Percentiles rank a stretch among this genome's conserved stretches.
Evolutionary conservation across 2,329 filamentous ascomycete species (phyloP).

Genomic region (Davidsoniella australis): DNA sequence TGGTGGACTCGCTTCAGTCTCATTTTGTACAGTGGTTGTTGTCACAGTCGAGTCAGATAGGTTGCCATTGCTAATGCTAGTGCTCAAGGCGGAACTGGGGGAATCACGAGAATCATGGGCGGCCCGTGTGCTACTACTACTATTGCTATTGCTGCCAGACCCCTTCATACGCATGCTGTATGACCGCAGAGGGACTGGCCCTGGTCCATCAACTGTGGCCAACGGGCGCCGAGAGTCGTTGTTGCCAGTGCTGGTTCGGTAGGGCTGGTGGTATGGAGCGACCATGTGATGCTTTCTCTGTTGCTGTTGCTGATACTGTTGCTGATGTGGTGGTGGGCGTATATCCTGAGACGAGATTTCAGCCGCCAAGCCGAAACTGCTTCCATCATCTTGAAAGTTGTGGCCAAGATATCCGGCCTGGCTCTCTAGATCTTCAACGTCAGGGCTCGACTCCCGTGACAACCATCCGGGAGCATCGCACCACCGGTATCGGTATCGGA

Average conservation of each 20-base stretch:
- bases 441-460: constrained; percentile 8
- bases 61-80: background rate
- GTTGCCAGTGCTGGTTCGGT: too few species aligned
- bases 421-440: background rate
- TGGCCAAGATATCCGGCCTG: too few species aligned
- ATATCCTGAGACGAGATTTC: too few species aligned
- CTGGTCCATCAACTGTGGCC: background rate
- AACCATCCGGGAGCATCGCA: constrained; percentile 7
- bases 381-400: too few species aligned
- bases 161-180: constrained; percentile 2
- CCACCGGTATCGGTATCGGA: constrained; percentile 10
- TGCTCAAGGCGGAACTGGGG: background rate
- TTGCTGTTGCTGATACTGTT: too few species aligned
- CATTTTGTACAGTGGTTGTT: background rate
- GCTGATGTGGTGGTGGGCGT: too few species aligned
- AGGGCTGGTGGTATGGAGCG: too few species aligned
- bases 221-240: too few species aligned
- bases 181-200: background rate
- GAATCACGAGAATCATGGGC: too few species aligned
- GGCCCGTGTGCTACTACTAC: too few species aligned
- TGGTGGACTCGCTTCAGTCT: background rate
- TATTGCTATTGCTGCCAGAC: background rate
- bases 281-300: too few species aligned
- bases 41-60: constrained; percentile 10
- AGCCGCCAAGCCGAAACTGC: too few species aligned